Base-by-base conservation (phyloP, 1,139 yeast species). In the Lodderomyces theae region DNA sequence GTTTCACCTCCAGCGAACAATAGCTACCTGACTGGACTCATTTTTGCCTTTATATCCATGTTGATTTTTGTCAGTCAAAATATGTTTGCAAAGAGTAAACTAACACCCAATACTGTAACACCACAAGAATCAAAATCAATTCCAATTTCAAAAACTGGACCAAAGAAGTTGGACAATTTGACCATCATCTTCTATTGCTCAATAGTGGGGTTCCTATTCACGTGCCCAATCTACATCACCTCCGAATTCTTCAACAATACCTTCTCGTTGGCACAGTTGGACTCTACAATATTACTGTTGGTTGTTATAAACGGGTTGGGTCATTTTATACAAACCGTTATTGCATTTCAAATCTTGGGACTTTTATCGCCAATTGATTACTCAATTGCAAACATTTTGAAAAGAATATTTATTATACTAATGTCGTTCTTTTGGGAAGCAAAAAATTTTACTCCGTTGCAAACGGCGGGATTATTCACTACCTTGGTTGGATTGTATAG, bases 281-380 rank as follows among this genome's bases (percentile, higher is more conserved):
- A 69, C 31, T 29, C 55, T 1, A 50, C 56, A 10, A 64, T 72
- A 3, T 34, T 65, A 2, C 34, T 49, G 0, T 56, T 80, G 35
- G 68, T 82, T 23, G 25, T 75, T 10, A 42, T 81, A 10, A 84
- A 90, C 61, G 96, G 97, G 5, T 49, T 81, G 4, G 74, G 89
- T 11, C 97, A 90, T 64, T 90, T 89, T 54, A 60, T 81, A 43
- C 97, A 90, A 64, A 85, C 94, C 38, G 69, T 90, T 56, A 67
- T 89, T 42, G 96, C 97, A 25, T 90, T 90, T 63, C 96, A 88
- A 62, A 79, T 90, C 37, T 76, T 90, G 51, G 96, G 97, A 8
- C 66, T 80, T 60, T 79, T 90, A 25, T 79, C 90, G 11, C 94
- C 97, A 1, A 92, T 90, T 37, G 86, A 90, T 49, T 90, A 90